phyloP scores from a whole-genome alignment of 805 yeast species.

The Lachancea waltii region DNA sequence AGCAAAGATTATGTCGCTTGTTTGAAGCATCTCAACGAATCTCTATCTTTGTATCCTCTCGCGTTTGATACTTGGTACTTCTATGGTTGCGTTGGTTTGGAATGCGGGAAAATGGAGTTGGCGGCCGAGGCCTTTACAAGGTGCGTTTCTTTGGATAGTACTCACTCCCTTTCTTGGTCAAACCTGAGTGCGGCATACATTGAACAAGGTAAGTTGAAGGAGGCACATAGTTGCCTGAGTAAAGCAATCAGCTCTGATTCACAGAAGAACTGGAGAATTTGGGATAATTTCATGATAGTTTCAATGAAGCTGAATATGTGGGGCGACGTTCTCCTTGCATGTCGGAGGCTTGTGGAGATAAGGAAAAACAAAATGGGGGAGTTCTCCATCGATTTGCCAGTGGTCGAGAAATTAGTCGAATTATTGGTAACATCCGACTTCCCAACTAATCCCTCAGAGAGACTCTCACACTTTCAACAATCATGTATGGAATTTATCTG shows the following conservation, averaged over 20 bases:
- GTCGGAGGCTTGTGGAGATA: slow-evolving; percentile 53
- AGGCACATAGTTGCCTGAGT: slow-evolving; percentile 80
- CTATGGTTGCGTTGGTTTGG: slow-evolving; percentile 87
- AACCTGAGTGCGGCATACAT: slow-evolving; percentile 79
- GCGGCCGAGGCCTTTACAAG: slow-evolving; percentile 92
- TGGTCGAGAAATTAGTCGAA: slow-evolving; percentile 67
- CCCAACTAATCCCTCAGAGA: slow-evolving; percentile 33
- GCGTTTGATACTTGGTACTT: slow-evolving; percentile 81
- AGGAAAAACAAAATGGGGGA: slow-evolving; percentile 55
- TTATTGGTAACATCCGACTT: slow-evolving; percentile 49
- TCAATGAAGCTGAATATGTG: slow-evolving; percentile 81
- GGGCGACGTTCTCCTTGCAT: slow-evolving; percentile 78
- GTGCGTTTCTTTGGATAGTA: slow-evolving; percentile 79
- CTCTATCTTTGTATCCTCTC: slow-evolving; percentile 66
- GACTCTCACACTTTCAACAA: slow-evolving; percentile 56
- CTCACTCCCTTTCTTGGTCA: slow-evolving; percentile 82
- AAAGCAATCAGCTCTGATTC: slow-evolving; percentile 70
- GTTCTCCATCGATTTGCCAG: slow-evolving; percentile 62
- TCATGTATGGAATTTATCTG: slow-evolving; percentile 69
- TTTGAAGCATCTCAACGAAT: slow-evolving; percentile 64
- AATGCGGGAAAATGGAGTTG: slow-evolving; percentile 56
- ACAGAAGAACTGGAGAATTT: slow-evolving; percentile 77
- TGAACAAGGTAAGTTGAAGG: slow-evolving; percentile 54
- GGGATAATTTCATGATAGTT: slow-evolving; percentile 80
- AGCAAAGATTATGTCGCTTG: slow-evolving; percentile 47